Evolutionary conservation across 2,329 filamentous ascomycete genomes (phyloP).

Genomic region (Colletotrichum echinochloae): DNA sequence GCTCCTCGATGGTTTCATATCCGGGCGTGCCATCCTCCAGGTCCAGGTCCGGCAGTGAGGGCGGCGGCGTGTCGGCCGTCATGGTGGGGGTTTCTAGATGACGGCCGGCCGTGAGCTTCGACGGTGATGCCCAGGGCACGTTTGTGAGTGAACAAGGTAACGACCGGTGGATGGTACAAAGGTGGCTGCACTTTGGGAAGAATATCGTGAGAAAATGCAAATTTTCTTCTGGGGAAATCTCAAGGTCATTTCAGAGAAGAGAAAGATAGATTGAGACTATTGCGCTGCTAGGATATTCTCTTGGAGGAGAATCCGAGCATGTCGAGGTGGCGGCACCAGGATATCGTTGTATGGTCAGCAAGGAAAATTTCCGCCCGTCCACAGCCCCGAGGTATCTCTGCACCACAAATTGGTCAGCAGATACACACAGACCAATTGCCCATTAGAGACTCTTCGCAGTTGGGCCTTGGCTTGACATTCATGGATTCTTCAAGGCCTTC

Average conservation of each 20-base stretch:
- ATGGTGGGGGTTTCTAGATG: constrained; percentile 25
- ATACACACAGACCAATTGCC: constrained; percentile 35
- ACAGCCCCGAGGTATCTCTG: constrained; percentile 27
- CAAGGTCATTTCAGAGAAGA: background rate
- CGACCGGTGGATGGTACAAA: background rate
- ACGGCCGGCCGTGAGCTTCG: background rate
- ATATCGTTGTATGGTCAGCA: constrained; percentile 18
- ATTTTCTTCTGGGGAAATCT: background rate
- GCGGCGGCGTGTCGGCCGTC: constrained; percentile 35
- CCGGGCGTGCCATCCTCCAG: constrained; percentile 45
- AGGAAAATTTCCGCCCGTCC: constrained; percentile 39
- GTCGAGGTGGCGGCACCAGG: constrained; percentile 24
- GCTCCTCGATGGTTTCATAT: constrained; percentile 71
- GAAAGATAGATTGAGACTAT: background rate
- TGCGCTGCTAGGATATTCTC: constrained; percentile 14
- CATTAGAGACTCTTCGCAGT: background rate
- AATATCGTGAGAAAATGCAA: background rate
- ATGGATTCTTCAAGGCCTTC: background rate
- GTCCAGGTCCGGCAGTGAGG: constrained; percentile 35
- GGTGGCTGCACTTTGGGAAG: background rate
- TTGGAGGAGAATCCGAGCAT: constrained; percentile 14
- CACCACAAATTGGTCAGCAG: constrained; percentile 39
- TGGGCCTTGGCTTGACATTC: background rate
- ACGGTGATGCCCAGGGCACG: background rate
- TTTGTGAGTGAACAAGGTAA: background rate